These are phyloP conservation scores for Leavenworthia alabamica DNA, from an alignment of 345 rosid genomes.

Conservation along the genomic window DNA sequence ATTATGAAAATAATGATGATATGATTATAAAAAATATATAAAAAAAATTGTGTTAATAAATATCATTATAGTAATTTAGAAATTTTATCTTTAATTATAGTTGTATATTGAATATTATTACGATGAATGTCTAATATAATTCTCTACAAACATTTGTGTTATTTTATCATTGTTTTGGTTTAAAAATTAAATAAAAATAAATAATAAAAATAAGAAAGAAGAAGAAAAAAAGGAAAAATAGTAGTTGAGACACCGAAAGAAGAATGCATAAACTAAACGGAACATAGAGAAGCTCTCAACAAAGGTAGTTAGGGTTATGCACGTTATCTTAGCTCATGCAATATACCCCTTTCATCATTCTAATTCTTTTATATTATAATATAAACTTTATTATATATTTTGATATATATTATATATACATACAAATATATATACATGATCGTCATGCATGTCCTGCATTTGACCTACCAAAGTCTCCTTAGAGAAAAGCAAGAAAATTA, in stretches of 20 bases:
- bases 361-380: neutral
- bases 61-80: too few relatives aligned
- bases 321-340: conserved; percentile 88
- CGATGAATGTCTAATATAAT: too few relatives aligned
- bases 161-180: too few relatives aligned
- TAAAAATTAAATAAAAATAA: too few relatives aligned
- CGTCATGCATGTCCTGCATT: conserved; percentile 59
- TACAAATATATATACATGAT: neutral
- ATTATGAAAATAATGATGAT: too few relatives aligned
- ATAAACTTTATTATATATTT: neutral
- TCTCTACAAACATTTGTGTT: too few relatives aligned
- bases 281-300: conserved; percentile 35
- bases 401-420: neutral
- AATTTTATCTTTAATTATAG: too few relatives aligned
- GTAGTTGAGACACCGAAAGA: conserved; percentile 65
- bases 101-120: too few relatives aligned
- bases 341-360: conserved; percentile 47
- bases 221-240: conserved; percentile 13
- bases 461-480: conserved; percentile 51
- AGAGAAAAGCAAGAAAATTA: neutral
- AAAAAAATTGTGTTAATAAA: too few relatives aligned
- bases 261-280: conserved; percentile 42
- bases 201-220: neutral
- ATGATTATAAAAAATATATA: too few relatives aligned
- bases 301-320: conserved; percentile 55